Percentiles rank a stretch among this genome's conserved stretches.
phyloP scores from a whole-genome alignment of 306 rosid species.

The Dalbergia cultrata region DNA sequence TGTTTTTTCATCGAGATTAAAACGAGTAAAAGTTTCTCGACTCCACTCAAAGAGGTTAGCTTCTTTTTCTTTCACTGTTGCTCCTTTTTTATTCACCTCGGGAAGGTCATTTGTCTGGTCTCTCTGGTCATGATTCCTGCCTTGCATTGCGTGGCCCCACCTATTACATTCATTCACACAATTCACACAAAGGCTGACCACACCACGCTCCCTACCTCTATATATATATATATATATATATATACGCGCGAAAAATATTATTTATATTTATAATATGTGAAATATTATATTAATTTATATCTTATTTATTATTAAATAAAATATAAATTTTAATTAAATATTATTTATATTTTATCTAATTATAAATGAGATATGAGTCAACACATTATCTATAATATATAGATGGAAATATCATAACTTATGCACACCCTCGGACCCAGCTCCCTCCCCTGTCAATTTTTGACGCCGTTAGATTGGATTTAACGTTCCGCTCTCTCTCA shows the following conservation, averaged over 20 bases:
- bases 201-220: not conserved
- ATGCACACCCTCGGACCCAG: not conserved
- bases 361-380: too few relatives aligned
- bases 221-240: too few relatives aligned
- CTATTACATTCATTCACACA: not conserved
- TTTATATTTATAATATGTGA: too few relatives aligned
- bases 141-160: not conserved
- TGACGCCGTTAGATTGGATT: conserved; percentile 40
- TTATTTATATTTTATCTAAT: too few relatives aligned
- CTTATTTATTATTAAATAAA: too few relatives aligned
- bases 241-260: too few relatives aligned
- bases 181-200: conserved; percentile 18
- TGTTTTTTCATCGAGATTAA: too few relatives aligned
- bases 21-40: too few relatives aligned
- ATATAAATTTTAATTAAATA: too few relatives aligned
- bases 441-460: not conserved
- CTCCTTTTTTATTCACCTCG: conserved; percentile 39
- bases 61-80: not conserved
- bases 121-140: conserved; percentile 40
- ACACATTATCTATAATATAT: too few relatives aligned
- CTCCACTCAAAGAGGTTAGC: not conserved
- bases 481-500: conserved; percentile 33
- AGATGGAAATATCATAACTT: too few relatives aligned
- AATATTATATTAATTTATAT: too few relatives aligned
- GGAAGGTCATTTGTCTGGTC: conserved; percentile 49